A percentile compares a stretch with the other conserved stretches of the same genome.
phyloP scores from a whole-genome alignment of 1,284 basidiomycete genomes.

The Pyrrhoderma noxium region DNA sequence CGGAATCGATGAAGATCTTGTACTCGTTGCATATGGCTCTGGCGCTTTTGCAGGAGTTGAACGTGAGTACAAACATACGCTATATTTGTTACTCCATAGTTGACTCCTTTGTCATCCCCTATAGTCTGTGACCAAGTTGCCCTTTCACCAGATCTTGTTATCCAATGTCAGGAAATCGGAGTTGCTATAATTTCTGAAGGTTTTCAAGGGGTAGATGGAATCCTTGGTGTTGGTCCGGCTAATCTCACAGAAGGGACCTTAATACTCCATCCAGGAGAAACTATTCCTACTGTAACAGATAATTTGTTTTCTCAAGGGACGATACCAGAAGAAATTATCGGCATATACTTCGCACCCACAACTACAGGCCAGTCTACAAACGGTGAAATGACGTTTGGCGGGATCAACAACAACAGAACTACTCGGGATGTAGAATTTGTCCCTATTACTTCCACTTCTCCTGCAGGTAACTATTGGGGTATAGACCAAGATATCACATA shows the following conservation, averaged over 20 bases:
- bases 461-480: constrained; percentile 30
- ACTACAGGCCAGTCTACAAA: constrained; percentile 25
- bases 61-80: constrained; percentile 1
- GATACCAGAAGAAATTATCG: constrained; percentile 36
- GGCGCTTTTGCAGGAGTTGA: constrained; percentile 17
- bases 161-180: constrained; percentile 48
- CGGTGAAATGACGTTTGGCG: constrained; percentile 36
- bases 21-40: constrained; percentile 18
- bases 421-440: constrained; percentile 13
- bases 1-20: constrained; percentile 10
- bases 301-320: constrained; percentile 36
- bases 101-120: background rate
- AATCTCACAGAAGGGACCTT: constrained; percentile 23
- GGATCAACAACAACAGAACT: constrained; percentile 39
- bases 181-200: constrained; percentile 38
- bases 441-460: constrained; percentile 18
- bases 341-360: constrained; percentile 46
- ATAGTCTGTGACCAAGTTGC: constrained; percentile 26
- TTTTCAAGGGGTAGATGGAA: constrained; percentile 40
- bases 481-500: constrained; percentile 28
- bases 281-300: constrained; percentile 42
- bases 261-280: constrained; percentile 14
- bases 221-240: constrained; percentile 40
- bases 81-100: background rate
- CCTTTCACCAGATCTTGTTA: constrained; percentile 26